Evolutionary conservation across 371 early-diverging fungal genomes (phyloP).

Genomic region (Rhizopus sp.): DNA sequence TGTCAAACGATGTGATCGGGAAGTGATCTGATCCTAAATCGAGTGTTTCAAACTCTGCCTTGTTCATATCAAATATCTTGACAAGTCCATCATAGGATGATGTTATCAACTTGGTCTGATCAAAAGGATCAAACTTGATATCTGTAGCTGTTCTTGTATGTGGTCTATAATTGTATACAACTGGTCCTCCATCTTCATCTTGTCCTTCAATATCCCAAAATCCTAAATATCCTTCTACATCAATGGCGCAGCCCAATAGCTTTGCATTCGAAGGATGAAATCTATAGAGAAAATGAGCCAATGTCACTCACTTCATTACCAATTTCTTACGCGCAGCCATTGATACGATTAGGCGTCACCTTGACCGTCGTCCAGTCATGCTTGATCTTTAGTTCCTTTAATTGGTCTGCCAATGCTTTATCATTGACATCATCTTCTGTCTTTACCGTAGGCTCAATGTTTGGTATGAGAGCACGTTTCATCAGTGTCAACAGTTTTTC

Average conservation of each 20-base stretch:
- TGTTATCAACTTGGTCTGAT: slow-evolving; percentile 54
- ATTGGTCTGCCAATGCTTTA: slow-evolving; percentile 4
- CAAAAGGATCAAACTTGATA: slow-evolving; percentile 52
- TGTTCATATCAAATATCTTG: slow-evolving; percentile 62
- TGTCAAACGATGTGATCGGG: slow-evolving; percentile 49
- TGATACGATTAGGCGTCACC: slow-evolving; percentile 61
- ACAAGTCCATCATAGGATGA: slow-evolving; percentile 72
- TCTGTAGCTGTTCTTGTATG: slow-evolving; percentile 59
- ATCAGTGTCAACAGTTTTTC: slow-evolving; percentile 25
- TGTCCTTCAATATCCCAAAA: slow-evolving; percentile 67
- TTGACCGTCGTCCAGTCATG: slow-evolving; percentile 60
- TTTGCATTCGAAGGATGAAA: slow-evolving; percentile 66
- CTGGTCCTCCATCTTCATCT: slow-evolving; percentile 53
- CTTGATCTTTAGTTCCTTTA: slow-evolving; percentile 33
- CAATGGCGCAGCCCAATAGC: slow-evolving; percentile 62
- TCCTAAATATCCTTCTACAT: slow-evolving; percentile 63
- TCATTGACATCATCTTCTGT: slow-evolving; percentile 17
- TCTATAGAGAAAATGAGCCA: slow-evolving; percentile 24
- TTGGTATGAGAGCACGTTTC: slow-evolving; percentile 20
- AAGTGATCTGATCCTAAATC: slow-evolving; percentile 30
- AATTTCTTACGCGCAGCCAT: slow-evolving; percentile 33
- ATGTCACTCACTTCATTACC: not conserved
- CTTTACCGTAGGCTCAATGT: slow-evolving; percentile 17
- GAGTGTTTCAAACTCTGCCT: slow-evolving; percentile 52
- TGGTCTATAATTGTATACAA: slow-evolving; percentile 60